Base-by-base conservation (phyloP, 2,329 filamentous ascomycete species). In the Diplodia sapinea region DNA sequence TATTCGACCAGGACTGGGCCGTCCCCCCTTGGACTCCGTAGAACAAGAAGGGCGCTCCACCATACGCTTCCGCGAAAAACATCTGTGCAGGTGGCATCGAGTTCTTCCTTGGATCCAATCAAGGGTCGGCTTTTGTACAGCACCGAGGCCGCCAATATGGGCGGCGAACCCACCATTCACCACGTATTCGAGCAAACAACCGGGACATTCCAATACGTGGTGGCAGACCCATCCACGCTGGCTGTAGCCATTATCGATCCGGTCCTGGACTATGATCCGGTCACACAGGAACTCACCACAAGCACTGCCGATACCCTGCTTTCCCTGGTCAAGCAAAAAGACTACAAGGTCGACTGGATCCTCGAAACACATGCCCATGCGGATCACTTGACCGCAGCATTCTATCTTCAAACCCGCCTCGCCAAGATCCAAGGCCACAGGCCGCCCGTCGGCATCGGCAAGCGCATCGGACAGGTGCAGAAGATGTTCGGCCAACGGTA, bases 301-400 rank as follows among this genome's bases (percentile, higher is more conserved):
- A 59, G 71, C 1, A 77, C 82, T 0, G 87, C 87, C 1, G 85
- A 89, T 68, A 62, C 70, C 0, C 70, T 89, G 0, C 76, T 89
- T 0, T 70, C 77, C 0, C 36, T 84, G 0, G 74, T 86, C 13
- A 71, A 74, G 15, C 70, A 81, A 1, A 73, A 83, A 3, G 76
- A 76, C 1, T 87, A 86, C 72, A 80, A 66, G 0, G 72, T 89
- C 11, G 76, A 77, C 1, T 76, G 74, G 33, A 85, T 89, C 17
- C 79, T 89, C 5, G 87, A 89, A 70, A 89, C 87, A 0, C 87
- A 89, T 72, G 82, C 80, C 0, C 84, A 88, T 69, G 85, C 85
- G 1, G 85, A 88, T 64, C 86, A 89, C 68, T 70, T 88, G 0
- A 88, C 86, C 0, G 83, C 87, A 0, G 80, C 86, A 0, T 79